A percentile compares a stretch with the other conserved stretches of the same genome.
phyloP scores from a whole-genome alignment of 148 eudicot species.

The Rhododendron simsii region DNA sequence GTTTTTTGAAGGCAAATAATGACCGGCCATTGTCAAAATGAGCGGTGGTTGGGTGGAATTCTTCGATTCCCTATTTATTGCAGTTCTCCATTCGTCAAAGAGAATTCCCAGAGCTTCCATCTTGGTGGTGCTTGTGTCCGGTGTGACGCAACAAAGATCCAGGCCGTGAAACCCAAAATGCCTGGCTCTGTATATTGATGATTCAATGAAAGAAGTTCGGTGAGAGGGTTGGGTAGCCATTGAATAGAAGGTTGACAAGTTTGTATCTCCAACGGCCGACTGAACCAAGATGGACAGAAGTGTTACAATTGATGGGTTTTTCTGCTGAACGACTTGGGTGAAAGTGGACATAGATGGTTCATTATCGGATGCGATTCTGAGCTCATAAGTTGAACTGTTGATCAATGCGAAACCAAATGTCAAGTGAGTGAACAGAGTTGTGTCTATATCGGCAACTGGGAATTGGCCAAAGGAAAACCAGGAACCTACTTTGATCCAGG shows the following conservation, averaged over 20 bases:
- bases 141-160: constrained; percentile 17
- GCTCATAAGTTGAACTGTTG: constrained; percentile 4
- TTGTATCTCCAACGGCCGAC: too few species aligned
- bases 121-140: constrained; percentile 3
- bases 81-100: constrained; percentile 34
- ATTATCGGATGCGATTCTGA: background rate
- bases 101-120: constrained; percentile 16
- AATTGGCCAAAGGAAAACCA: constrained; percentile 9
- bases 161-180: constrained; percentile 31
- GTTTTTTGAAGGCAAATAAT: background rate
- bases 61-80: constrained; percentile 14
- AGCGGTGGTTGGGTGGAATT: background rate
- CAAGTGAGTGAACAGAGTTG: constrained; percentile 6
- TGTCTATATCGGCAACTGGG: constrained; percentile 15
- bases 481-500: constrained; percentile 23
- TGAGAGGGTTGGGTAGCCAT: constrained; percentile 16
- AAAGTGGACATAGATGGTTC: constrained; percentile 13
- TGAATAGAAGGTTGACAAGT: background rate
- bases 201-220: constrained; percentile 29
- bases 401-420: constrained; percentile 15
- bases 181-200: constrained; percentile 32
- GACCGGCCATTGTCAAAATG: constrained; percentile 20
- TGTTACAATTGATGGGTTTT: constrained; percentile 18
- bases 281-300: constrained; percentile 6
- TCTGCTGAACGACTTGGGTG: constrained; percentile 5